phyloP scores from a whole-genome alignment of 1,139 yeast species.

The Yamadazyma buinensis region DNA sequence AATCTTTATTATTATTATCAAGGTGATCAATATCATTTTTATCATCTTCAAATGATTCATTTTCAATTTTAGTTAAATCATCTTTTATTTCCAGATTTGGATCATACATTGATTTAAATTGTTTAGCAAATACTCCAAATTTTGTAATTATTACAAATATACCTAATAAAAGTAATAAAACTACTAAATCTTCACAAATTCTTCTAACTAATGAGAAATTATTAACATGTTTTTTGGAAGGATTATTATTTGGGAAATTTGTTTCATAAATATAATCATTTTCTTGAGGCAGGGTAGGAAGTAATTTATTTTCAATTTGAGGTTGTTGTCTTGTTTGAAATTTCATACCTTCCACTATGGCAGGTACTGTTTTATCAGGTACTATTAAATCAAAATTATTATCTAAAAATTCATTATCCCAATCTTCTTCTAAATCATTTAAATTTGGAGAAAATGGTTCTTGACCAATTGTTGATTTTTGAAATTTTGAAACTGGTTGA shows the following conservation, averaged over 20 bases:
- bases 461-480: constrained; percentile 1
- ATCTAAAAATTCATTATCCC: neutral
- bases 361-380: constrained; percentile 16
- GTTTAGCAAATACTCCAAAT: constrained; percentile 25
- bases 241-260: constrained; percentile 6
- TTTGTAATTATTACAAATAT: constrained; percentile 33
- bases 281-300: constrained; percentile 10
- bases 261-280: constrained; percentile 6
- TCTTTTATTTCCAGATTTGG: too few relatives aligned
- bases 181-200: constrained; percentile 48
- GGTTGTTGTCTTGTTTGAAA: constrained; percentile 17
- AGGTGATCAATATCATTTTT: neutral
- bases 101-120: neutral
- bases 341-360: constrained; percentile 36
- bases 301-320: constrained; percentile 9
- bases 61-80: neutral
- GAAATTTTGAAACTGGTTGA: constrained; percentile 36
- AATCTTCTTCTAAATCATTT: neutral
- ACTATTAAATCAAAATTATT: constrained; percentile 5
- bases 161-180: constrained; percentile 30
- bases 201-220: constrained; percentile 21
- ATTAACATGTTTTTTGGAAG: neutral
- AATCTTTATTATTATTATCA: neutral
- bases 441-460: too few relatives aligned
- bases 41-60: neutral